A percentile compares a stretch with the other conserved stretches of the same genome.
Conservation (phyloP, 805 yeast species). For the Spathaspora passalidarum region DNA sequence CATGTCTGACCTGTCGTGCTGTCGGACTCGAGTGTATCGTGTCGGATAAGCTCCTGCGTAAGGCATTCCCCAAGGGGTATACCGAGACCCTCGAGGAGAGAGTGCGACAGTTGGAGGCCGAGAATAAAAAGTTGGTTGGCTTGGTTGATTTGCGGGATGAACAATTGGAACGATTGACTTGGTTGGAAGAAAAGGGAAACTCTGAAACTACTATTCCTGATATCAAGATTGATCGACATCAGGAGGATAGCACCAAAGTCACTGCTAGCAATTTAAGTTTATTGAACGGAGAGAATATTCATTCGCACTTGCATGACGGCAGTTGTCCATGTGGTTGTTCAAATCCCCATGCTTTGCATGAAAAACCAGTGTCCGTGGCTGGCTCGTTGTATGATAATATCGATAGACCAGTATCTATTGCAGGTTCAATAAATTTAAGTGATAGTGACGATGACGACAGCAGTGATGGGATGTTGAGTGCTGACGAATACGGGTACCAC, state of each 20-base stretch:
- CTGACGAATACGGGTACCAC: constrained; percentile 22
- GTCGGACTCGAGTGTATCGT: constrained; percentile 88
- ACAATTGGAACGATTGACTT: constrained; percentile 41
- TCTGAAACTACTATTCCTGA: too few relatives aligned
- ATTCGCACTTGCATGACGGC: constrained; percentile 24
- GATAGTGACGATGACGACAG: constrained; percentile 29
- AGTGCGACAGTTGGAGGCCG: constrained; percentile 80
- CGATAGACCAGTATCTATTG: constrained; percentile 23
- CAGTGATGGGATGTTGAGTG: constrained; percentile 23
- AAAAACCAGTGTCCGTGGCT: constrained; percentile 63
- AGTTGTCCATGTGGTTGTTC: constrained; percentile 60
- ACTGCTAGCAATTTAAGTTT: constrained; percentile 14
- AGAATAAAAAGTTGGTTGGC: constrained; percentile 67
- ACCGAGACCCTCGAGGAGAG: constrained; percentile 88
- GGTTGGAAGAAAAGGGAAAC: constrained; percentile 12
- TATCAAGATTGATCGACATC: not conserved
- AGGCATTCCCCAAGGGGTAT: constrained; percentile 89
- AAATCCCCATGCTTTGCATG: constrained; percentile 53
- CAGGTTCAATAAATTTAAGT: constrained; percentile 41
- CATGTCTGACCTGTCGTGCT: constrained; percentile 77
- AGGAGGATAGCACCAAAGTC: not conserved
- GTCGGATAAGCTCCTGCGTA: constrained; percentile 79
- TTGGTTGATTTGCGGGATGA: constrained; percentile 63
- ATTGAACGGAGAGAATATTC: constrained; percentile 12
- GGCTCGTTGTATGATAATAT: constrained; percentile 50